Percentiles rank a stretch among this genome's conserved stretches.
phyloP scores from a whole-genome alignment of 2,329 filamentous ascomycete species.

The Colletotrichum brevisporum region DNA sequence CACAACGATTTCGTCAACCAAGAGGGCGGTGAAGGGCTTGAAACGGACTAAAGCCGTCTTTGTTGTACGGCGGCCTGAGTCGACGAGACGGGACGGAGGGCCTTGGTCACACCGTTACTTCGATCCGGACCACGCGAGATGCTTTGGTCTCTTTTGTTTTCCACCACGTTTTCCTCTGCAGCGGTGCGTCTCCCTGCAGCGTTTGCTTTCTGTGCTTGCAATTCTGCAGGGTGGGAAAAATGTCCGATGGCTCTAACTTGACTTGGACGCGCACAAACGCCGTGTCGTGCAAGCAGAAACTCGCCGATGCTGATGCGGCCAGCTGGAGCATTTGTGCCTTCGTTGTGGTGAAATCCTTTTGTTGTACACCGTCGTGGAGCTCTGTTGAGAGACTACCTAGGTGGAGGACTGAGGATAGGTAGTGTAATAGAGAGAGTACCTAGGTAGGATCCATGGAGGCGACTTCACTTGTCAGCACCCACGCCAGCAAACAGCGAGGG shows the following conservation, averaged over 20 bases:
- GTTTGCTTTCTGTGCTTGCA: constrained; percentile 1
- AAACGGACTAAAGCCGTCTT: constrained; percentile 25
- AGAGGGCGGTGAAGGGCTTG: constrained; percentile 20
- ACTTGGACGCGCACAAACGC: background rate
- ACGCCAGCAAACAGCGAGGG: constrained; percentile 20
- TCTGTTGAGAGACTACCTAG: no score
- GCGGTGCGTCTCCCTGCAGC: constrained; percentile 4
- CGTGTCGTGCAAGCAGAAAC: background rate
- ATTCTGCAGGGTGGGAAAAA: background rate
- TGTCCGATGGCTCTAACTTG: background rate
- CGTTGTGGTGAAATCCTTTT: no score
- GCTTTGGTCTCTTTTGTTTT: background rate
- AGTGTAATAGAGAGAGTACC: no score
- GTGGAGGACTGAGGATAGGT: no score
- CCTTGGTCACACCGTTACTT: constrained; percentile 2
- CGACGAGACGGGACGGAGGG: constrained; percentile 10
- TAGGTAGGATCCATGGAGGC: no score
- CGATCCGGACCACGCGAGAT: constrained; percentile 1
- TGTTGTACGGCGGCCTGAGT: constrained; percentile 14
- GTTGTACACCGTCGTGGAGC: no score
- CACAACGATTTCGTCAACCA: background rate
- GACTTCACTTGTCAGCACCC: background rate
- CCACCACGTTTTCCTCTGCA: constrained; percentile 2
- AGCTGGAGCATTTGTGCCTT: no score
- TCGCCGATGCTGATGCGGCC: background rate